These are phyloP conservation scores for Hyaloscypha variabilis DNA, from an alignment of 495 filamentous ascomycete genomes.

Conservation along the genomic window DNA sequence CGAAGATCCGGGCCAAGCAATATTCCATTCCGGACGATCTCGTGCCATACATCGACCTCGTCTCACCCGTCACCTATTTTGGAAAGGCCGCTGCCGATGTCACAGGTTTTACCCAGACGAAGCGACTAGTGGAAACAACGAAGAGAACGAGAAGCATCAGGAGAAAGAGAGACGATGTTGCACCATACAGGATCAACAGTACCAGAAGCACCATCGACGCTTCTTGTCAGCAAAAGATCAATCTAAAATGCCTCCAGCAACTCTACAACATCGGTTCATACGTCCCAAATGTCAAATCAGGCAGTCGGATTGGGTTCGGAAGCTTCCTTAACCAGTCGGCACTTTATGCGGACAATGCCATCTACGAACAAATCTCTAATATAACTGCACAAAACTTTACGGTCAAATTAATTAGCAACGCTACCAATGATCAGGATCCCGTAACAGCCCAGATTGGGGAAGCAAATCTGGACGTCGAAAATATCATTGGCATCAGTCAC, in stretches of 20 bases:
- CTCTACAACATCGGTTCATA: conserved; percentile 61
- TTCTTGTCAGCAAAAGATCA: conserved; percentile 54
- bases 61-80: conserved; percentile 63
- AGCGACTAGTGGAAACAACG: conserved; percentile 25
- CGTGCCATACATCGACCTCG: conserved; percentile 52
- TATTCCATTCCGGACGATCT: conserved; percentile 67
- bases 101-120: conserved; percentile 22
- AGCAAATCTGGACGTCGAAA: conserved; percentile 79
- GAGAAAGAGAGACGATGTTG: too few relatives aligned
- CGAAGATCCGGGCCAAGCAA: conserved; percentile 55
- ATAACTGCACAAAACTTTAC: conserved; percentile 56
- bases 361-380: conserved; percentile 35
- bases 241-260: conserved; percentile 60
- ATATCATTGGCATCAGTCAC: conserved; percentile 59
- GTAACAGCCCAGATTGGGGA: conserved; percentile 50
- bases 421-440: conserved; percentile 52
- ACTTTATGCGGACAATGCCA: conserved; percentile 39
- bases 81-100: conserved; percentile 41
- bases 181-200: too few relatives aligned
- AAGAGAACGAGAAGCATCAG: too few relatives aligned
- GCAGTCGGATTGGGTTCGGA: conserved; percentile 56
- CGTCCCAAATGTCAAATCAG: conserved; percentile 44
- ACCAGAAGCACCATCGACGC: conserved; percentile 35
- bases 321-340: conserved; percentile 57
- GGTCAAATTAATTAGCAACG: conserved; percentile 58